phyloP scores from a whole-genome alignment of 495 filamentous ascomycete species.

The Xylaria palmicola region DNA sequence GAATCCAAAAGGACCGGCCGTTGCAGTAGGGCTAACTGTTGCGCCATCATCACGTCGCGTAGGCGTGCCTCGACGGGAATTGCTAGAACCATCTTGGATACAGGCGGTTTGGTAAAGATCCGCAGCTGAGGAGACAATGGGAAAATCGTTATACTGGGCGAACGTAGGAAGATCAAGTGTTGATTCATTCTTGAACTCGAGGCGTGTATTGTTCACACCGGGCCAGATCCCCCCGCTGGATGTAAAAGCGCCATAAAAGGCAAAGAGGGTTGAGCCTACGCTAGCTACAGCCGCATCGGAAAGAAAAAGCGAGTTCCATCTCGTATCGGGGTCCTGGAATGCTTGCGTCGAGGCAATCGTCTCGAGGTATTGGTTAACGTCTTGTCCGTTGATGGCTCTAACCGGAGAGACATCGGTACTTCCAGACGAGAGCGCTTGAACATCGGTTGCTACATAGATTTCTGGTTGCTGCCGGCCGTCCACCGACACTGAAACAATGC shows the following conservation, averaged over 20 bases:
- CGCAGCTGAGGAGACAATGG: background rate
- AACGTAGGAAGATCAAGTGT: background rate
- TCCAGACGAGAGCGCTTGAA: background rate
- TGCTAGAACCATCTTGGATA: background rate
- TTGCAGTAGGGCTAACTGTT: background rate
- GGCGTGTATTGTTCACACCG: background rate
- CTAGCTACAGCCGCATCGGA: background rate
- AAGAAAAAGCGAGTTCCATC: constrained; percentile 20
- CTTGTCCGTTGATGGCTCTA: constrained; percentile 30
- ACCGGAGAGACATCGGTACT: background rate
- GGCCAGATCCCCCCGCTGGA: background rate
- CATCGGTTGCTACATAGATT: background rate
- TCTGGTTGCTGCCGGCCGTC: constrained; percentile 29
- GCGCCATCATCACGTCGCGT: background rate
- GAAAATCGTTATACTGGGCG: background rate
- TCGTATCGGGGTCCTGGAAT: constrained; percentile 34
- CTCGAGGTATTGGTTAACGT: constrained; percentile 25
- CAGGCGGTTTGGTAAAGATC: background rate
- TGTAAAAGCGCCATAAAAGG: background rate
- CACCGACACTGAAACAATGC: constrained; percentile 23
- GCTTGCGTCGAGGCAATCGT: constrained; percentile 15
- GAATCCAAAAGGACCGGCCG: constrained; percentile 17
- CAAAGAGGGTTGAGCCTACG: background rate
- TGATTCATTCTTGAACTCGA: constrained; percentile 3
- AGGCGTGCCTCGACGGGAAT: background rate